Evolutionary conservation across 305 asterid species (phyloP).

Genomic region (Salvia sclarea): DNA sequence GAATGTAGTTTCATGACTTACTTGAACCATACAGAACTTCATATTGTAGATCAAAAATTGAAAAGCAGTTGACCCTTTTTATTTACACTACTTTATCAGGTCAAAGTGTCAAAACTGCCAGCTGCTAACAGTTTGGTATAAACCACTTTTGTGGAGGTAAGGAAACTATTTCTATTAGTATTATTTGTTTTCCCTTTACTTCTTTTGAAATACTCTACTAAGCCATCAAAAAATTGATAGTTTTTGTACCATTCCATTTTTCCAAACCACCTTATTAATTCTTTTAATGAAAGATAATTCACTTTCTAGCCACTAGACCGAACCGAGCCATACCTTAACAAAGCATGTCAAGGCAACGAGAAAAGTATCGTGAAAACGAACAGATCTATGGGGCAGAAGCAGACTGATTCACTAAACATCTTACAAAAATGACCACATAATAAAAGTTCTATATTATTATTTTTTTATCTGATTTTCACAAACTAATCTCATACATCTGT

Average conservation of each 20-base stretch:
- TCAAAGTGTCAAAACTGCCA: neutral
- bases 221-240: neutral
- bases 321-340: neutral
- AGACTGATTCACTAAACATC: neutral
- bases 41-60: neutral
- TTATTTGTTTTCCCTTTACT: conserved; percentile 3
- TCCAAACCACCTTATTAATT: neutral
- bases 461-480: neutral
- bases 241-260: neutral
- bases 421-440: neutral
- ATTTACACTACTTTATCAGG: neutral
- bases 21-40: neutral
- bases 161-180: neutral
- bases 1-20: neutral
- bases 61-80: neutral
- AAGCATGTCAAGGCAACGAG: neutral
- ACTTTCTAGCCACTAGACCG: neutral
- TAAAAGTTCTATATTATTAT: neutral
- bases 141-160: neutral
- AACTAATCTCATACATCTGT: neutral
- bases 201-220: neutral
- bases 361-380: neutral
- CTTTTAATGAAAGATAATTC: neutral
- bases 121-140: neutral
- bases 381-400: too few species aligned